These are phyloP conservation scores for Xylaria intraflava DNA, from an alignment of 495 filamentous ascomycete genomes.

Conservation along the genomic window DNA sequence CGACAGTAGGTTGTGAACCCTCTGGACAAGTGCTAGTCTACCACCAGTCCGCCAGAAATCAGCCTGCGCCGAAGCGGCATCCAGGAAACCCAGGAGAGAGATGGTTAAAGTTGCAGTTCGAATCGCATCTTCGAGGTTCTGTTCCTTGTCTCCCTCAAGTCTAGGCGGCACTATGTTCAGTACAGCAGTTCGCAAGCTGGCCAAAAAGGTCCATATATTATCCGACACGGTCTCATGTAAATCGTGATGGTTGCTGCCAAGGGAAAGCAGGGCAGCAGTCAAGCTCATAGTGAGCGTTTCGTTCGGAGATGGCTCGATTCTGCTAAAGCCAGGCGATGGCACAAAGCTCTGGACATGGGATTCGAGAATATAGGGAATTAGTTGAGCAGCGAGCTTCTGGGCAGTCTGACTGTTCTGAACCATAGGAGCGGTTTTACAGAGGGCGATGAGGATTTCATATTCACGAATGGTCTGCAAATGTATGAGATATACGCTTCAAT, in stretches of 20 bases:
- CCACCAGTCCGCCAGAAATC: slow-evolving; percentile 72
- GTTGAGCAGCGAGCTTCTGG: slow-evolving; percentile 61
- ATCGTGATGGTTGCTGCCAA: slow-evolving; percentile 62
- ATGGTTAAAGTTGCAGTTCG: slow-evolving; percentile 65
- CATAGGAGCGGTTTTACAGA: slow-evolving; percentile 78
- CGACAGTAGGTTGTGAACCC: slow-evolving; percentile 64
- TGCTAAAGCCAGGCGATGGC: slow-evolving; percentile 72
- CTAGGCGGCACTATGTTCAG: slow-evolving; percentile 33
- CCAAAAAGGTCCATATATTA: slow-evolving; percentile 61
- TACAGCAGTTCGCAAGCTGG: slow-evolving; percentile 48
- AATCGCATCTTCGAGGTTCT: slow-evolving; percentile 56
- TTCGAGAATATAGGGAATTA: slow-evolving; percentile 77
- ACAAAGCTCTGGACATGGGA: slow-evolving; percentile 70
- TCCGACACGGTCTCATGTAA: slow-evolving; percentile 56
- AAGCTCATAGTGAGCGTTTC: slow-evolving; percentile 76
- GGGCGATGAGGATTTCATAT: slow-evolving; percentile 78
- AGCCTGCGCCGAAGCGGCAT: slow-evolving; percentile 66
- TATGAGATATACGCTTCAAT: slow-evolving; percentile 8
- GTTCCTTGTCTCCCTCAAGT: slow-evolving; percentile 46
- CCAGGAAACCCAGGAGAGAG: slow-evolving; percentile 81
- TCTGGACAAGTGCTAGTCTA: slow-evolving; percentile 61
- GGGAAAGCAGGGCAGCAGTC: slow-evolving; percentile 66
- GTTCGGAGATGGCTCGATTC: slow-evolving; percentile 82
- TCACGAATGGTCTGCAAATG: slow-evolving; percentile 58
- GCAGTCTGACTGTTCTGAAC: slow-evolving; percentile 62